Evolutionary conservation across 2,329 filamentous ascomycete species (phyloP), one percentile per base, ranked within the genome.

Genomic region (Cladophialophora exuberans): DNA sequence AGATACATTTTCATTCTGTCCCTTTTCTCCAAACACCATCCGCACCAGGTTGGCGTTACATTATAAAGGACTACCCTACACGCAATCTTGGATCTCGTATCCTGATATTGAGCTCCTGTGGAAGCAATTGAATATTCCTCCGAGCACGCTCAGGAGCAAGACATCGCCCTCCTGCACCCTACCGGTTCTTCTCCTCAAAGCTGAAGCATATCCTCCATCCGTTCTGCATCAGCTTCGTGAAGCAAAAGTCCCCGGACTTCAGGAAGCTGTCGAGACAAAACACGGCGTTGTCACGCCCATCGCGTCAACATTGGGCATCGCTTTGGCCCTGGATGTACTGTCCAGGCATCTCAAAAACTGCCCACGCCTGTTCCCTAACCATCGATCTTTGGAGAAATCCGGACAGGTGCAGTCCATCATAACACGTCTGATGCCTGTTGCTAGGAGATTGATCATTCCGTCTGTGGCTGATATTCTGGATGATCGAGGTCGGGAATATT

Each of bases 11-110:
- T n/a, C n/a, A n/a, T n/a, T n/a, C n/a, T n/a, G n/a, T 17, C 43
- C 36, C 1, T 51, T 51, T 36, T 54, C 51, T 13, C 51, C 51
- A n/a, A 54, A 54, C 43, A 54, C 51, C 23, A 31, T 54, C 31
- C 51, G 51, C 9, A 30, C 51, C 13, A 43, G 51, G 9, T n/a
- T 54, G 51, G 42, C 51, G n/a, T 30, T 54, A 11, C 42, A 54
- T 23, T 54, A 48, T 26, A 48, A 48, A 26, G 42, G 51, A 3
- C 11, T 54, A 11, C 15, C 31, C 7, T 54, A 54, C 33, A 54
- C 43, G 6, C 30, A 54, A 15, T 54, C 43, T n/a, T 41, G 33
- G 31, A 54, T 54, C 26, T 54, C 51, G 3, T 54, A 48, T 30
- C 42, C 51, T 7, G 51, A 54, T 35, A 47, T 54, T n/a, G 43